These are phyloP conservation scores for Macrophomina pseudophaseolina DNA, from an alignment of 2,329 filamentous ascomycete species.

Conservation along the genomic window DNA sequence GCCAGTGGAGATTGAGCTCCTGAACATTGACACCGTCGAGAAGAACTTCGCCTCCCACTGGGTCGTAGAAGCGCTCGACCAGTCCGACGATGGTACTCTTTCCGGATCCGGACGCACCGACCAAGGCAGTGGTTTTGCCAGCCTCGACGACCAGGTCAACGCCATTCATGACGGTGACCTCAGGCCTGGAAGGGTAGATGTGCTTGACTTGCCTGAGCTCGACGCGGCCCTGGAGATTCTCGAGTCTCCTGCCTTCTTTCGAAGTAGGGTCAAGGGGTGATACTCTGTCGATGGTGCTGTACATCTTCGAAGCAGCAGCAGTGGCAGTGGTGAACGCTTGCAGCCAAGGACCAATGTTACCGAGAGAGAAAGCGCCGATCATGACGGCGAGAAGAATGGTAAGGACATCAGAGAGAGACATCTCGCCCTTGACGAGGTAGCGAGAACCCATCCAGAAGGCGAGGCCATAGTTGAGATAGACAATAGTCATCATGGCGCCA, in stretches of 20 bases:
- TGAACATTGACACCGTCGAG: constrained; percentile 83
- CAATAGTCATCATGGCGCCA: constrained; percentile 78
- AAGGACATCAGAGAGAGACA: constrained; percentile 72
- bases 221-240: constrained; percentile 73
- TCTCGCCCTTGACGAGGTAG: constrained; percentile 46
- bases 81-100: constrained; percentile 91
- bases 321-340: constrained; percentile 32
- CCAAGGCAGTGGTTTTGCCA: constrained; percentile 86
- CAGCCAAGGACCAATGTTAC: constrained; percentile 42
- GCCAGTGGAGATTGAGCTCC: constrained; percentile 81
- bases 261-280: constrained; percentile 81
- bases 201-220: constrained; percentile 81
- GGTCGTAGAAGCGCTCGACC: constrained; percentile 89
- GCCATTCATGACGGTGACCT: constrained; percentile 84
- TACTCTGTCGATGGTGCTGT: constrained; percentile 84
- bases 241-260: constrained; percentile 69
- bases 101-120: constrained; percentile 87
- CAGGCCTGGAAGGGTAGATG: constrained; percentile 88
- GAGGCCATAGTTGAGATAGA: constrained; percentile 72
- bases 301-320: constrained; percentile 83
- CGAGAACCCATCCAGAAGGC: constrained; percentile 32
- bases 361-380: constrained; percentile 89
- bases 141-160: constrained; percentile 79
- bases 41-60: constrained; percentile 75
- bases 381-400: constrained; percentile 90